Evolutionary conservation across 306 rosid genomes (phyloP).

Genomic region (Abrus precatorius): DNA sequence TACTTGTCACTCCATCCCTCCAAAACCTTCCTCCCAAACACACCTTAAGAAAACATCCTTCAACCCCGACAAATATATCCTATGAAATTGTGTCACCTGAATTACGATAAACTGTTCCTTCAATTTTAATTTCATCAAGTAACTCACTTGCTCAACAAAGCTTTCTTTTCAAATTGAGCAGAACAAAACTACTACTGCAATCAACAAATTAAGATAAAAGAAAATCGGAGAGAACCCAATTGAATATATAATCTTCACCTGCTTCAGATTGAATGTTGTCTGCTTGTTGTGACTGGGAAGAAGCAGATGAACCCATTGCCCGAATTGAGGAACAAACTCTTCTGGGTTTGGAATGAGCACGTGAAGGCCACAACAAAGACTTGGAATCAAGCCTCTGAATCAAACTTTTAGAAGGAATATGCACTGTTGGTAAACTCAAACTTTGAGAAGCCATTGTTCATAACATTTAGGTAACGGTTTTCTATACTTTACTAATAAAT

Average conservation of each 20-base stretch:
- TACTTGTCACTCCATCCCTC: no score
- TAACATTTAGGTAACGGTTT: background rate
- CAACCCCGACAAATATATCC: background rate
- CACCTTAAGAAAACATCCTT: background rate
- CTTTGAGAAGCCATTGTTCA: conserved; percentile 60
- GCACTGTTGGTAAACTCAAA: conserved; percentile 57
- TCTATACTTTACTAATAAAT: background rate
- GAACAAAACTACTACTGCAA: conserved; percentile 1
- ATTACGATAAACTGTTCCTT: background rate
- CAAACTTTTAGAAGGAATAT: conserved; percentile 46
- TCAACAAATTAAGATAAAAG: background rate
- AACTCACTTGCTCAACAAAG: background rate
- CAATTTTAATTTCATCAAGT: background rate
- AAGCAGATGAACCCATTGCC: conserved; percentile 86
- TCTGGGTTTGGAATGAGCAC: conserved; percentile 44
- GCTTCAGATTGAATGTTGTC: conserved; percentile 60
- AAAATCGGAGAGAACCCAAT: conserved; percentile 22
- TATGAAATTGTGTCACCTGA: background rate
- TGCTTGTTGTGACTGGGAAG: conserved; percentile 71
- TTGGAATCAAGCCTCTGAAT: conserved; percentile 53
- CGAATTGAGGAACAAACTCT: conserved; percentile 58
- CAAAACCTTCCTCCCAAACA: no score
- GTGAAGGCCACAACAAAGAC: conserved; percentile 48
- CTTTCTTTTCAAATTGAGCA: background rate
- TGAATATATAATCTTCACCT: conserved; percentile 45